These are phyloP conservation scores for Xylaria bambusicola DNA, from an alignment of 495 filamentous ascomycete species.

Conservation along the genomic window DNA sequence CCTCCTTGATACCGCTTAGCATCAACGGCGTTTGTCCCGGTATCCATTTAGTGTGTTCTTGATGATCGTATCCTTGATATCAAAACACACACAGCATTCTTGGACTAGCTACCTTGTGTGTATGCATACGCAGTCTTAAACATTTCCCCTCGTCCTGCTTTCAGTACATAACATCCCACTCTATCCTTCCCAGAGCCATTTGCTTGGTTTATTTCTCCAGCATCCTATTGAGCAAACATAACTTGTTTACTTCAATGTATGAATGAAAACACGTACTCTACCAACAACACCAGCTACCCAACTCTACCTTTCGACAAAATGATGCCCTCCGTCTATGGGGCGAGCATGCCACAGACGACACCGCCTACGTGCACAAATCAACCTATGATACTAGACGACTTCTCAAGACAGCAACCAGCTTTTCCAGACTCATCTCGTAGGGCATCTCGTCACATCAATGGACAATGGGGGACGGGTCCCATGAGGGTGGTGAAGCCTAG, in stretches of 20 bases:
- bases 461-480: slow-evolving; percentile 41
- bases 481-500: slow-evolving; percentile 66
- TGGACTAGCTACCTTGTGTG: slow-evolving; percentile 9
- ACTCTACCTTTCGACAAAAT: slow-evolving; percentile 18
- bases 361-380: slow-evolving; percentile 34
- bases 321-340: slow-evolving; percentile 32
- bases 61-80: slow-evolving; percentile 23
- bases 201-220: not conserved
- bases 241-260: not conserved
- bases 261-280: not conserved
- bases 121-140: too few relatives aligned
- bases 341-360: slow-evolving; percentile 22
- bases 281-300: not conserved
- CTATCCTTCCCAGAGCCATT: not conserved
- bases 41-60: slow-evolving; percentile 37
- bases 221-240: not conserved
- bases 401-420: slow-evolving; percentile 38
- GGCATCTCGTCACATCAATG: slow-evolving; percentile 36
- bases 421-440: slow-evolving; percentile 38
- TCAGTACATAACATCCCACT: slow-evolving; percentile 2
- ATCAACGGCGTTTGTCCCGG: slow-evolving; percentile 29
- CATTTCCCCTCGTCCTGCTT: slow-evolving; percentile 2
- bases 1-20: slow-evolving; percentile 35
- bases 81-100: slow-evolving; percentile 20
- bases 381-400: slow-evolving; percentile 39